Evolutionary conservation across 2,329 filamentous ascomycete species (phyloP).

Genomic region (Phialemoniopsis sp.): DNA sequence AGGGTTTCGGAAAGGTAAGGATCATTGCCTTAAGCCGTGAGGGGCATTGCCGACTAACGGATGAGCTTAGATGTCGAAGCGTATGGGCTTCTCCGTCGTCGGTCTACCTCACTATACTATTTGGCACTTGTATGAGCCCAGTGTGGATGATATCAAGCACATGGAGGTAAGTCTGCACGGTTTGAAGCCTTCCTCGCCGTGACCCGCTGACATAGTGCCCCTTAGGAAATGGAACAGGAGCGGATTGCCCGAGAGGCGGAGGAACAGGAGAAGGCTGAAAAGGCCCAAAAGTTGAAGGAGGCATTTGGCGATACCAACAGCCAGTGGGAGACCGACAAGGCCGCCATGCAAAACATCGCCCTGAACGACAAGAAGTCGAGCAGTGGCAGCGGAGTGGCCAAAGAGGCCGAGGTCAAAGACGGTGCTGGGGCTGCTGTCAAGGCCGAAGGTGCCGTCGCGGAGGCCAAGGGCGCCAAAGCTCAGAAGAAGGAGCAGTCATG

Average conservation of each 20-base stretch:
- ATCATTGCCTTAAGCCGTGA: constrained; percentile 7
- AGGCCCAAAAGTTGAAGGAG: constrained; percentile 73
- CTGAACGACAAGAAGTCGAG: constrained; percentile 45
- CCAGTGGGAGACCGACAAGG: constrained; percentile 91
- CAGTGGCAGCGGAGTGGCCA: constrained; percentile 7
- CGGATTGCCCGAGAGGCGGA: constrained; percentile 75
- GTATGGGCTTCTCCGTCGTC: constrained; percentile 93
- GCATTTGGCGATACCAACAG: constrained; percentile 71
- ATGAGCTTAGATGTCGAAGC: constrained; percentile 77
- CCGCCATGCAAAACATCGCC: constrained; percentile 66
- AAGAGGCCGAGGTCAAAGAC: constrained; percentile 11
- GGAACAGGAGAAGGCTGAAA: constrained; percentile 69
- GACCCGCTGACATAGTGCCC: constrained; percentile 8
- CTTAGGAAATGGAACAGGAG: constrained; percentile 87
- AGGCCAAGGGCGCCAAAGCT: constrained; percentile 1
- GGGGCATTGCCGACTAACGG: constrained; percentile 6
- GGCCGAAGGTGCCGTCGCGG: neutral
- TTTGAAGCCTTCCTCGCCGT: neutral
- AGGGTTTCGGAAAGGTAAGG: constrained; percentile 93
- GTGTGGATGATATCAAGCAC: constrained; percentile 91
- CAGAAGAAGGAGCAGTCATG: too few species aligned
- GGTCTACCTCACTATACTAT: constrained; percentile 97
- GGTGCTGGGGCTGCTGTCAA: constrained; percentile 2
- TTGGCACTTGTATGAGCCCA: constrained; percentile 99
- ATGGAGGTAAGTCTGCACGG: constrained; percentile 65